A percentile compares a stretch with the other conserved stretches of the same genome.
Evolutionary conservation across 257 asterid genomes (phyloP).

Genomic region (Osmanthus fragrans): DNA sequence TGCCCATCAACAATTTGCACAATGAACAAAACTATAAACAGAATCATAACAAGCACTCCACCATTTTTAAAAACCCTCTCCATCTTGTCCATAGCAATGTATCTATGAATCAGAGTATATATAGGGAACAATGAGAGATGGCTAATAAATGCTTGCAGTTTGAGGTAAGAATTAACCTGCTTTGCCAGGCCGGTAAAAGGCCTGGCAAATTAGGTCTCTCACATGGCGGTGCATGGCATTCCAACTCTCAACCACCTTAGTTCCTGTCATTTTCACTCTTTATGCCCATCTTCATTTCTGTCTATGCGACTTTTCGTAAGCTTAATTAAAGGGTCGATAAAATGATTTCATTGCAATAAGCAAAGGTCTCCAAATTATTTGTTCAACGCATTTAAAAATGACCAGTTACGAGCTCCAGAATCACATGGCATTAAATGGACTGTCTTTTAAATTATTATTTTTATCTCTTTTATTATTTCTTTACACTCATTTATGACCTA

Average conservation of each 20-base stretch:
- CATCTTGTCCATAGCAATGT: slow-evolving; percentile 28
- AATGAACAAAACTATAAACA: slow-evolving; percentile 38
- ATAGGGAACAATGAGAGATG: slow-evolving; percentile 24
- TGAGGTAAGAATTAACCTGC: too few species aligned
- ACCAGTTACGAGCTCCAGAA: background rate
- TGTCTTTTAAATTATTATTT: background rate
- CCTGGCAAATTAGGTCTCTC: too few species aligned
- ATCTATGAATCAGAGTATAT: slow-evolving; percentile 13
- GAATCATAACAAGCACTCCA: slow-evolving; percentile 28
- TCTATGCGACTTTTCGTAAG: slow-evolving; percentile 18
- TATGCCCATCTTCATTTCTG: slow-evolving; percentile 24
- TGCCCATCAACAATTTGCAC: slow-evolving; percentile 32
- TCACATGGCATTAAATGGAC: background rate
- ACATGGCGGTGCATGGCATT: slow-evolving; percentile 21
- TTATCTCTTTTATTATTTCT: background rate
- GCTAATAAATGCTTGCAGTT: slow-evolving; percentile 50
- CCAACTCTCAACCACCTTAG: slow-evolving; percentile 50
- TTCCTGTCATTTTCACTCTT: slow-evolving; percentile 11
- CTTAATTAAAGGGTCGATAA: slow-evolving; percentile 23
- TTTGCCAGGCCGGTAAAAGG: too few species aligned
- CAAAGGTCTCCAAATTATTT: background rate
- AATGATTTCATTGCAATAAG: background rate
- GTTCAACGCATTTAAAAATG: background rate
- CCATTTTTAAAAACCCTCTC: slow-evolving; percentile 30
- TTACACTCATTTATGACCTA: background rate